Evolutionary conservation across 129 eudicot genomes (phyloP), one percentile per base, ranked within the genome.

Genomic region (Smallanthus sonchifolius): DNA sequence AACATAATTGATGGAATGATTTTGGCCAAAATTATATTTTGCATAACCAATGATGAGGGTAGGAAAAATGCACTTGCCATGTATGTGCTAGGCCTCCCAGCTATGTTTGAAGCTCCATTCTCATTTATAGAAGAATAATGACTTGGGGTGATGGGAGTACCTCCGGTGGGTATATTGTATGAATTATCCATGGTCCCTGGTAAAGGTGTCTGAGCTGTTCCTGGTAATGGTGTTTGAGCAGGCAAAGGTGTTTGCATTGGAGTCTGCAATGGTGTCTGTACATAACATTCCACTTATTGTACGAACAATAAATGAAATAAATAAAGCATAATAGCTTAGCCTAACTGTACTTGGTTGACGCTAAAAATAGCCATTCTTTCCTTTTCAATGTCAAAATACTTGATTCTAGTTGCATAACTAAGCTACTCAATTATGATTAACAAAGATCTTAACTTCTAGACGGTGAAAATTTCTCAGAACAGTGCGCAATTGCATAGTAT

Each of bases 191-290:
- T 77, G 73, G 86, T 91, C 55, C 87, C 86, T 7, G 95, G 89
- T 70, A 80, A 59, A 37, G 87, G 91, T 51, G 90, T 85, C 57
- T 68, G 86, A 63, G 83, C 79, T 8, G 87, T 88, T 69, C 96
- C 96, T 52, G 97, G 89, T 40, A 91, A 74, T 17, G 95, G 96
- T 35, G 97, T 92, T 59, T 85, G 96, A 36, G 80, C 92, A 36
- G 92, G 91, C 67, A 86, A 67, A 13, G 97, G 94, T 2, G 94
- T 91, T 81, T 84, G 88, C 69, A 79, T 76, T 16, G 85, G 84
- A 39, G 84, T 82, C 81, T 75, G 92, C 78, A 87, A 61, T 19
- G 90, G 90, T 40, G 90, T 86, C 90, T 81, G 79, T 65, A 70
- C 19, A 69, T 1, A 76, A 17, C 54, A 39, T 67, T 49, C 57